These are phyloP conservation scores for Trichoderma reesei DNA, from an alignment of 495 filamentous ascomycete species.

Conservation along the genomic window DNA sequence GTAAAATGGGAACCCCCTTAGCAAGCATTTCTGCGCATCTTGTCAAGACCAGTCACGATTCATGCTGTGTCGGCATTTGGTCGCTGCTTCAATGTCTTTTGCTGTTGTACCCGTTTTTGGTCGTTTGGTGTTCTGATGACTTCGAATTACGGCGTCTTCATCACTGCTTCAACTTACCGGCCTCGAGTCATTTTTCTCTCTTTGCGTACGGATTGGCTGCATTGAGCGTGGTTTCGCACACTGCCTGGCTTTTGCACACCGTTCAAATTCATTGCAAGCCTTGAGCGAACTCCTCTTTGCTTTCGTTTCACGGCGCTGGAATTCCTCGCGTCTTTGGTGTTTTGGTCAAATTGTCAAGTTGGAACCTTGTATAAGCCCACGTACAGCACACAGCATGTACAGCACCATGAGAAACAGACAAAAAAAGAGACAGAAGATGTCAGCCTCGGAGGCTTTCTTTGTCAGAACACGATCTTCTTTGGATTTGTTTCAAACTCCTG, in stretches of 20 bases:
- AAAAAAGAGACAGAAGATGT: conserved; percentile 1
- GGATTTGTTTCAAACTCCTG: conserved; percentile 25
- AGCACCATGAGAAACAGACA: neutral
- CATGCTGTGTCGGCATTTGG: neutral
- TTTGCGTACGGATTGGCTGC: neutral
- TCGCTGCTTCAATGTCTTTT: neutral
- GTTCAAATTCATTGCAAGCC: too few relatives aligned
- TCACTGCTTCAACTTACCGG: neutral
- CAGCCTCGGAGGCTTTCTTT: neutral
- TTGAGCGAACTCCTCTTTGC: neutral
- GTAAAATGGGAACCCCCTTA: neutral
- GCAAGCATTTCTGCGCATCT: too few relatives aligned
- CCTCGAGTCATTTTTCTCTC: neutral
- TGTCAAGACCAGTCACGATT: too few relatives aligned
- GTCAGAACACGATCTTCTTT: neutral
- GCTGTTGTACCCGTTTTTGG: neutral
- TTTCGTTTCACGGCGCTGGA: neutral
- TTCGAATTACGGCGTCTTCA: neutral
- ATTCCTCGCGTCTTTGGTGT: neutral
- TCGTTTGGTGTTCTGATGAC: neutral
- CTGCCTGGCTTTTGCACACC: neutral
- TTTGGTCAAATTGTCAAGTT: neutral
- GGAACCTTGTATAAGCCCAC: neutral
- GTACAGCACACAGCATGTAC: neutral
- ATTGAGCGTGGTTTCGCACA: neutral